Evolutionary conservation across 2,329 filamentous ascomycete genomes (phyloP), one percentile per base, ranked within the genome.

Genomic region (Rhynchosporium agropyri): DNA sequence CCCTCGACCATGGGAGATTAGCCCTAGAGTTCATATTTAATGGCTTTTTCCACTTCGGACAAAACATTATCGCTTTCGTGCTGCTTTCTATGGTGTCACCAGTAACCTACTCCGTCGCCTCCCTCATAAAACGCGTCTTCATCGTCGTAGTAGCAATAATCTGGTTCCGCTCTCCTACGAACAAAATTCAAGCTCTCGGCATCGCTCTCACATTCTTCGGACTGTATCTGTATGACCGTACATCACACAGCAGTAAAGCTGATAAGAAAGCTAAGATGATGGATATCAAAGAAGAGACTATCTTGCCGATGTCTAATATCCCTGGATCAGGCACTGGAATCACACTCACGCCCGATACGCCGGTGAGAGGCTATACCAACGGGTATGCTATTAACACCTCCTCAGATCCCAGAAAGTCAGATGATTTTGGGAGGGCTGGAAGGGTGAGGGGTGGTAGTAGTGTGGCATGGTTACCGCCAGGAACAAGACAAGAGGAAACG

Each of bases 91-190:
- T 97, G 80, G 90, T 98, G 12, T 96, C 92, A 0, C 95, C 95
- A 0, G 95, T 99, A 43, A 98, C 95, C 0, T 99, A 99, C 79
- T 97, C 92, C 0, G 94, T 99, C 43, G 95, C 95, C 42, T 96
- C 90, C 62, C 81, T 99, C 65, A 95, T 99, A 77, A 99, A 99
- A 79, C 89, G 95, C 55, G 95, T 99, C 12, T 97, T 97, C 73
- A 94, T 99, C 72, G 97, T 99, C 71, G 85, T 95, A 63, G 89
- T 97, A 70, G 92, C 95, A 6, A 94, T 99, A 66, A 79, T 98
- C 69, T 99, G 95, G 95, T 99, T 98, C 78, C 89, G 92, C 67
- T 97, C 88, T 76, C 86, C 89, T 1, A 97, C 95, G 38, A 97
- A 91, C 4, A 83, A 81, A 15, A 76, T 96, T 15, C 95, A 99